phyloP scores from a whole-genome alignment of 1,284 basidiomycete genomes.

The Cystobasidium sp. region DNA sequence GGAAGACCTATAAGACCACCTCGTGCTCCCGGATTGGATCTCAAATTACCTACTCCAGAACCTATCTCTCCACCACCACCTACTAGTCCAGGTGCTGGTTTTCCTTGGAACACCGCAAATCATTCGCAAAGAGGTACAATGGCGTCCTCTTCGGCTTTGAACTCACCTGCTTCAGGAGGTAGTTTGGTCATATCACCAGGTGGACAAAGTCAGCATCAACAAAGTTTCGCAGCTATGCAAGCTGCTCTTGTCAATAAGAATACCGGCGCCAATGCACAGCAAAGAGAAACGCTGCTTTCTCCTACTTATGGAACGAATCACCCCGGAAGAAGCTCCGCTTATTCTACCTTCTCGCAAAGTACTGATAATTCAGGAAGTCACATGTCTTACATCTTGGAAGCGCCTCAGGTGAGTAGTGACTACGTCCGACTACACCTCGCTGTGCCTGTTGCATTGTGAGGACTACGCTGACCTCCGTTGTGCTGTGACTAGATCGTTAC shows the following conservation, averaged over 20 bases:
- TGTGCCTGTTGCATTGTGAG: neutral
- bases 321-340: conserved; percentile 13
- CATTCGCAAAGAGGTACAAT: neutral
- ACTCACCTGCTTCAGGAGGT: conserved; percentile 3
- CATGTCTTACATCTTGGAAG: conserved; percentile 54
- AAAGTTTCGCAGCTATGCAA: neutral
- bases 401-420: conserved; percentile 51
- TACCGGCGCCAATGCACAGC: neutral
- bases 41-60: conserved; percentile 49
- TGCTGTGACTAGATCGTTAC: conserved; percentile 41
- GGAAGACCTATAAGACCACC: conserved; percentile 52
- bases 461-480: neutral
- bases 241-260: neutral
- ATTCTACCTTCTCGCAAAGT: conserved; percentile 47
- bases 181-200: conserved; percentile 2
- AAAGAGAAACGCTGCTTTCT: conserved; percentile 32
- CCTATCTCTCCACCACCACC: conserved; percentile 39
- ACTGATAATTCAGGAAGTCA: conserved; percentile 48
- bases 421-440: neutral
- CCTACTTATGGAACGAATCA: conserved; percentile 36
- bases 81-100: conserved; percentile 7
- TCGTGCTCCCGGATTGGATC: conserved; percentile 52
- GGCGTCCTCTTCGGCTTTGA: neutral
- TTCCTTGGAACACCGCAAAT: conserved; percentile 11
- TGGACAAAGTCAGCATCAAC: neutral